Evolutionary conservation across 164 flowering plant genomes (phyloP).

Genomic region (Magnolia kwangsiensis): DNA sequence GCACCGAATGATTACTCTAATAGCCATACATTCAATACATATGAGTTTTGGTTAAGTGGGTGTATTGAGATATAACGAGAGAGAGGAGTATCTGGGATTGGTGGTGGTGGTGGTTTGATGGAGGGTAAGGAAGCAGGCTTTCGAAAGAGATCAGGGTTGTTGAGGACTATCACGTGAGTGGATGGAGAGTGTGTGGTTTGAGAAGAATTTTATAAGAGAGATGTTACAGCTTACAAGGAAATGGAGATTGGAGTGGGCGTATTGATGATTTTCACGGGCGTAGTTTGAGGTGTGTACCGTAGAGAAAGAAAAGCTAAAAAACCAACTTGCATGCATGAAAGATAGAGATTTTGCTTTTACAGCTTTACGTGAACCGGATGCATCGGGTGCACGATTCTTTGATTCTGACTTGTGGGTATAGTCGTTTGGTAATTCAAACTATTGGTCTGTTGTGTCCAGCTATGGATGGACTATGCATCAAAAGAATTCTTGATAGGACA

Average conservation of each 20-base stretch:
- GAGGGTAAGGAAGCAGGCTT: conserved; percentile 26
- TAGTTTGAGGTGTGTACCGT: neutral
- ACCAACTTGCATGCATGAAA: neutral
- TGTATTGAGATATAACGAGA: conserved; percentile 16
- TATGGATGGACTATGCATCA: too few relatives aligned
- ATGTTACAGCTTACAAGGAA: too few relatives aligned
- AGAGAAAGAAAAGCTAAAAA: neutral
- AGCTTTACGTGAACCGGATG: too few relatives aligned
- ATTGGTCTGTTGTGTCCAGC: too few relatives aligned
- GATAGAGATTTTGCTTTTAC: neutral
- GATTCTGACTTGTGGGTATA: too few relatives aligned
- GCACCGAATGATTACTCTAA: too few relatives aligned
- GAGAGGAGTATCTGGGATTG: neutral
- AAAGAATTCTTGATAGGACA: too few relatives aligned
- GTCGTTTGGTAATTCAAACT: too few relatives aligned
- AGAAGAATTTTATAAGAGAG: neutral
- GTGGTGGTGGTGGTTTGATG: conserved; percentile 21
- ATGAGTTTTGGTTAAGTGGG: neutral
- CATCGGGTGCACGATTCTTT: too few relatives aligned
- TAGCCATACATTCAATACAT: neutral
- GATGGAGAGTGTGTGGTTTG: conserved; percentile 6
- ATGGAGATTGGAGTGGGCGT: too few relatives aligned
- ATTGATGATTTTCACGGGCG: neutral
- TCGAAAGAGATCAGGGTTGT: conserved; percentile 4
- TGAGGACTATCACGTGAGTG: conserved; percentile 30